A percentile compares a stretch with the other conserved stretches of the same genome.
Evolutionary conservation across 495 filamentous ascomycete species (phyloP).

Genomic region (Platismatia glauca): DNA sequence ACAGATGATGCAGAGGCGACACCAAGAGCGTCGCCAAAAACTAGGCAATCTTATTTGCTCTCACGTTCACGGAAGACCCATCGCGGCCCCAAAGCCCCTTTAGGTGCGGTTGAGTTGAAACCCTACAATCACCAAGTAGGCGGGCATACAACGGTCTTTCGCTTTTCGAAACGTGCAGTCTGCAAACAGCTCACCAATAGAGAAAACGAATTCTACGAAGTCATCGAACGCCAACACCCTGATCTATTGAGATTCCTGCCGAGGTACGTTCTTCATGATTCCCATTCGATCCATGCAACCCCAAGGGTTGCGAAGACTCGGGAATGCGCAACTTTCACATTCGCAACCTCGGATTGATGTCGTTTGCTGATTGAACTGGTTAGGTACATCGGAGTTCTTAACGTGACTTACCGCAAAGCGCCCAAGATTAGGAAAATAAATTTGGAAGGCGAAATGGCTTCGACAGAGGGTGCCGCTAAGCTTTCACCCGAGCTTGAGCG

Average conservation of each 20-base stretch:
- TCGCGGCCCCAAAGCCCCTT: slow-evolving; percentile 41
- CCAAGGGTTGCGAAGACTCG: neutral
- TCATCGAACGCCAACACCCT: slow-evolving; percentile 79
- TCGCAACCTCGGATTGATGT: neutral
- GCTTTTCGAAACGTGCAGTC: slow-evolving; percentile 87
- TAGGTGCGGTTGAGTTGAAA: slow-evolving; percentile 90
- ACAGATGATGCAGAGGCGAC: slow-evolving; percentile 52
- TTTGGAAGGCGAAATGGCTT: slow-evolving; percentile 32
- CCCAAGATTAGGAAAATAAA: slow-evolving; percentile 55
- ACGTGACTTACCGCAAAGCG: slow-evolving; percentile 90
- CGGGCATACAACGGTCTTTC: slow-evolving; percentile 90
- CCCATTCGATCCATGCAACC: slow-evolving; percentile 14
- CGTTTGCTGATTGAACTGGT: neutral
- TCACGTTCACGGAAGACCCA: slow-evolving; percentile 32
- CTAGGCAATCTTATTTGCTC: slow-evolving; percentile 31
- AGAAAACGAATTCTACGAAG: slow-evolving; percentile 98
- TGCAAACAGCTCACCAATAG: slow-evolving; percentile 96
- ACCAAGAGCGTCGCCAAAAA: slow-evolving; percentile 49
- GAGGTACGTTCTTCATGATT: slow-evolving; percentile 49
- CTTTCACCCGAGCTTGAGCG: neutral
- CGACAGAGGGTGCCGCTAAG: slow-evolving; percentile 14
- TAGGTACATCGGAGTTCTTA: slow-evolving; percentile 95
- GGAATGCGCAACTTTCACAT: neutral
- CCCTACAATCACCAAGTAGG: slow-evolving; percentile 97
- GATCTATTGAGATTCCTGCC: slow-evolving; percentile 85